Conservation (phyloP, 2,329 filamentous ascomycete species). For the Amauroascus niger region DNA sequence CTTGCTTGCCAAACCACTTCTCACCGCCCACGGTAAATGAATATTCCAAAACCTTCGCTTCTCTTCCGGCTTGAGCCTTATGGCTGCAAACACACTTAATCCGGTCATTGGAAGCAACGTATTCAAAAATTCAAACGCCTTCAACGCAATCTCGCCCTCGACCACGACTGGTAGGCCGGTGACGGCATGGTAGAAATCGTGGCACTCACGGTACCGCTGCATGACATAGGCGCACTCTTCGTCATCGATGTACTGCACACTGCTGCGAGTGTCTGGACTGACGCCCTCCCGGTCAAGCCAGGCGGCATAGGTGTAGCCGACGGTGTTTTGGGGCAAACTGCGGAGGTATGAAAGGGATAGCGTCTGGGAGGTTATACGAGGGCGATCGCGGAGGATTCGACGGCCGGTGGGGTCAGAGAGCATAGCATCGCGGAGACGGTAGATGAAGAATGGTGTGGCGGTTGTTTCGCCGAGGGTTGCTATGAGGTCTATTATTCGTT, state of each 20-base stretch:
- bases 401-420: constrained; percentile 72
- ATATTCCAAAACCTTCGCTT: constrained; percentile 53
- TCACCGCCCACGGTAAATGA: constrained; percentile 78
- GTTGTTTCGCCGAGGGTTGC: constrained; percentile 91
- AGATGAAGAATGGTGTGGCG: constrained; percentile 88
- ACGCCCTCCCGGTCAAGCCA: constrained; percentile 96
- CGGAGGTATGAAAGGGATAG: constrained; percentile 63
- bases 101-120: constrained; percentile 93
- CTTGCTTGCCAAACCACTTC: constrained; percentile 64
- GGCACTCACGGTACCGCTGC: constrained; percentile 93
- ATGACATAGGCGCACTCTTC: constrained; percentile 96
- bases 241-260: constrained; percentile 85
- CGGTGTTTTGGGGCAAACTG: constrained; percentile 57
- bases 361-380: constrained; percentile 68
- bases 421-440: constrained; percentile 86
- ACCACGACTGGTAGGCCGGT: constrained; percentile 81
- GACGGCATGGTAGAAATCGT: constrained; percentile 95
- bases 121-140: constrained; percentile 95
- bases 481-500: constrained; percentile 61
- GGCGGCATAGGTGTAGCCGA: constrained; percentile 71
- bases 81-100: constrained; percentile 63
- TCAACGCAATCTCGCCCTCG: constrained; percentile 96
- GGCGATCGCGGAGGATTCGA: constrained; percentile 80
- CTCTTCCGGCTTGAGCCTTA: constrained; percentile 54
- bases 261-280: constrained; percentile 73